Percentiles rank a stretch among this genome's conserved stretches.
phyloP scores from a whole-genome alignment of 1,284 basidiomycete genomes.

The Taiwanofungus camphoratus region DNA sequence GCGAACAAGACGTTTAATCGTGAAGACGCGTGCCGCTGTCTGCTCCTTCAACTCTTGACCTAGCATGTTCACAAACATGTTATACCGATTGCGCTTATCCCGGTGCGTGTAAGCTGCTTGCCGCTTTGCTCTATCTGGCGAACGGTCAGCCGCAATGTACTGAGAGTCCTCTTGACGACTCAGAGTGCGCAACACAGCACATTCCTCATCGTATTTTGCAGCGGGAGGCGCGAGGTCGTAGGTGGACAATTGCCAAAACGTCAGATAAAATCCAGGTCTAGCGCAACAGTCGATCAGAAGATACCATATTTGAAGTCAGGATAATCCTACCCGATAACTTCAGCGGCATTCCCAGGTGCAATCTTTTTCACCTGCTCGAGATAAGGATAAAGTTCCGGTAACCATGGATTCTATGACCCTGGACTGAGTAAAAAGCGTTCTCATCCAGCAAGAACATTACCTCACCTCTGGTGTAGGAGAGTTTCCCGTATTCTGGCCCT shows the following conservation, averaged over 20 bases:
- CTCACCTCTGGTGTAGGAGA: slow-evolving; percentile 17
- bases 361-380: slow-evolving; percentile 70
- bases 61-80: slow-evolving; percentile 46
- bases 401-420: slow-evolving; percentile 59
- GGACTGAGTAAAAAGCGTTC: not conserved
- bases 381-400: slow-evolving; percentile 59
- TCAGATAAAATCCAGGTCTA: slow-evolving; percentile 85
- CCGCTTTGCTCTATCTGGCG: slow-evolving; percentile 53
- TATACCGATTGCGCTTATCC: slow-evolving; percentile 56
- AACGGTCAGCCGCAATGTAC: slow-evolving; percentile 56
- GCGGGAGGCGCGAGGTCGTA: slow-evolving; percentile 80
- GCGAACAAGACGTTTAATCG: slow-evolving; percentile 67
- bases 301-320: slow-evolving; percentile 3
- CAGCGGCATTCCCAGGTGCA: slow-evolving; percentile 56
- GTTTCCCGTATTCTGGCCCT: not conserved
- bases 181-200: slow-evolving; percentile 47
- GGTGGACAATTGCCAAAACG: slow-evolving; percentile 92
- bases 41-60: slow-evolving; percentile 74
- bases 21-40: slow-evolving; percentile 63
- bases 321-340: slow-evolving; percentile 63
- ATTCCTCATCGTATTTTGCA: slow-evolving; percentile 66
- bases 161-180: slow-evolving; percentile 59
- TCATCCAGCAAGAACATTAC: not conserved
- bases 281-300: slow-evolving; percentile 7
- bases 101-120: slow-evolving; percentile 51